Evolutionary conservation across 2,329 filamentous ascomycete species (phyloP), one percentile per base, ranked within the genome.

Genomic region (Zymoseptoria pseudotritici): DNA sequence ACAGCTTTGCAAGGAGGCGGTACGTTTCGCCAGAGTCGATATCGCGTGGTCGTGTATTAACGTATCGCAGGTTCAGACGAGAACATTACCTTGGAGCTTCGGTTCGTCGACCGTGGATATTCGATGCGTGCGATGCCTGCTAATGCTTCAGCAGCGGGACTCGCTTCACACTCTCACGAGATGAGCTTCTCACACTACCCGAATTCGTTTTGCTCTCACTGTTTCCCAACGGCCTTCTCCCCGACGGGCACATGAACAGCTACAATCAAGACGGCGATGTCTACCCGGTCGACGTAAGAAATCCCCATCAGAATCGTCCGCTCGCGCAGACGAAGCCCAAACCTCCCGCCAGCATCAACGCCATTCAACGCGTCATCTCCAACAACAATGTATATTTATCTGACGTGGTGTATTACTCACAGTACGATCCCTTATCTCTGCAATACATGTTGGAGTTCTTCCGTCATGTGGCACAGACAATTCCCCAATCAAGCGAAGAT

Each of bases 361-460:
- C 74, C 58, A 75, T 79, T 36, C 62, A 74, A 58, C 57, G 61
- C 54, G 60, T 74, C 63, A 73, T 80, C 61, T 74, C 71, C 66
- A 79, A 79, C 64, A 72, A 66, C 67, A 71, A 75, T 67, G 74
- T 80, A 78, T 80, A 80, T 69, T 74, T 80, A 79, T 82, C 80
- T 82, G 80, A 83, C 79, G 77, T 77, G 70, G 72, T 78, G 60
- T 82, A 78, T 75, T 69, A 62, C 68, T 78, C 77, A 68, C 78
- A 99, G 94, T 99, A 97, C 78, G 94, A 99, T 76, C 93, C 94
- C 22, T 87, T 87, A 57, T 97, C 93, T 54, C 84, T 99, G 58
- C 91, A 97, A 77, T 99, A 97, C 79, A 99, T 99, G 94, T 85
- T 99, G 65, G 93, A 97, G 70, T 99, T 99, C 77, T 99, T 99